phyloP scores from a whole-genome alignment of 2,329 filamentous ascomycete species.

The Pezicula carpinea region DNA sequence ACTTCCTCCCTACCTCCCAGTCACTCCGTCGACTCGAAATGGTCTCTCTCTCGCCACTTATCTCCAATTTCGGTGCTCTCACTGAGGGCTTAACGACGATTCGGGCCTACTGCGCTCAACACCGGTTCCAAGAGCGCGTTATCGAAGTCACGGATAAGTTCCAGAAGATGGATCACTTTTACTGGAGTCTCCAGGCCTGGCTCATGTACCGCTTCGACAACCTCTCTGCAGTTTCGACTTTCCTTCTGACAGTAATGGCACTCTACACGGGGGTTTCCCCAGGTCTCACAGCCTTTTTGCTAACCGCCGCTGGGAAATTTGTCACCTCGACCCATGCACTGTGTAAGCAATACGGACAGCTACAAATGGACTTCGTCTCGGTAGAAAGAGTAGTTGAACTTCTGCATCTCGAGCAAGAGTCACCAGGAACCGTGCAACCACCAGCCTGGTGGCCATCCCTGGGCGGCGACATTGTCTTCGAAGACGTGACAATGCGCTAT shows the following conservation, averaged over 20 bases:
- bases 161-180: conserved; percentile 94
- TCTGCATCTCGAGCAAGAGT: conserved; percentile 72
- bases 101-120: conserved; percentile 73
- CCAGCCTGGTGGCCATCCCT: conserved; percentile 74
- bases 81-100: conserved; percentile 84
- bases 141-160: conserved; percentile 81
- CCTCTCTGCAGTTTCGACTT: conserved; percentile 68
- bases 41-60: conserved; percentile 81
- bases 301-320: conserved; percentile 66
- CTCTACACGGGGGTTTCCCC: conserved; percentile 70
- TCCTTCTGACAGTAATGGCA: conserved; percentile 68
- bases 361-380: conserved; percentile 90
- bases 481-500: conserved; percentile 74
- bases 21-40: conserved; percentile 81
- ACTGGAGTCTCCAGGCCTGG: conserved; percentile 86
- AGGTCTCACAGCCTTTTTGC: conserved; percentile 77
- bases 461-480: conserved; percentile 68
- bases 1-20: conserved; percentile 79
- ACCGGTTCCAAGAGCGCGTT: conserved; percentile 74
- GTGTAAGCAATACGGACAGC: conserved; percentile 74
- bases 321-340: conserved; percentile 67
- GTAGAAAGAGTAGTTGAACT: conserved; percentile 84
- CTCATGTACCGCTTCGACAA: conserved; percentile 73
- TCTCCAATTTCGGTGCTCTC: conserved; percentile 88
- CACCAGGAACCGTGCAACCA: conserved; percentile 60